phyloP scores from a whole-genome alignment of 768 basidiomycete genomes.

The Phanerochaete sordida region DNA sequence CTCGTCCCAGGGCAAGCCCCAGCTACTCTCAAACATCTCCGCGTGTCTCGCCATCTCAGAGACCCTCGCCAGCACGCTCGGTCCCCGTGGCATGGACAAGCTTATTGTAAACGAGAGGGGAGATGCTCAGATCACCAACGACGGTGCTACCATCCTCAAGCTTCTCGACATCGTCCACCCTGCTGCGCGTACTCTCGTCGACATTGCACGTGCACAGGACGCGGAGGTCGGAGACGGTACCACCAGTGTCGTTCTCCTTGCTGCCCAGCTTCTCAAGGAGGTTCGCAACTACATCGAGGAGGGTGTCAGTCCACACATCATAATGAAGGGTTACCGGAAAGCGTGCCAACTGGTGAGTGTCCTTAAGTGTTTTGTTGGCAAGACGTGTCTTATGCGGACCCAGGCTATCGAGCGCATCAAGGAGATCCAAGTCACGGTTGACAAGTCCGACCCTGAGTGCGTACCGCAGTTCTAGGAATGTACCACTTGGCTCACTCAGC shows the following conservation, averaged over 20 bases:
- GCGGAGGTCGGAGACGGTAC: slow-evolving; percentile 99
- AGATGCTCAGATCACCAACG: slow-evolving; percentile 98
- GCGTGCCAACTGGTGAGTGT: slow-evolving; percentile 77
- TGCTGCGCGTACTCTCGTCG: slow-evolving; percentile 95
- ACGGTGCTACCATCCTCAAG: slow-evolving; percentile 98
- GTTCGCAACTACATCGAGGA: slow-evolving; percentile 91
- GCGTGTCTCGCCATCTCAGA: slow-evolving; percentile 93
- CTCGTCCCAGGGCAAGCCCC: slow-evolving; percentile 89
- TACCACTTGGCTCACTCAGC: neutral
- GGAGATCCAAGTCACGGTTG: slow-evolving; percentile 84
- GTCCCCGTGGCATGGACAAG: slow-evolving; percentile 99
- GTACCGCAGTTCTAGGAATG: slow-evolving; percentile 25
- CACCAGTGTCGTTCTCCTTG: slow-evolving; percentile 91
- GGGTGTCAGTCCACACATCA: slow-evolving; percentile 94
- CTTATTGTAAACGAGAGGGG: slow-evolving; percentile 92
- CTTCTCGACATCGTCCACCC: slow-evolving; percentile 97
- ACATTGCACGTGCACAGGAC: slow-evolving; percentile 97
- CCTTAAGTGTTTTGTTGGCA: neutral
- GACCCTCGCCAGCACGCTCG: slow-evolving; percentile 92
- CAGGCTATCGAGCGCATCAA: slow-evolving; percentile 86
- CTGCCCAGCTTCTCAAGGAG: slow-evolving; percentile 93
- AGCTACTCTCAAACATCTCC: slow-evolving; percentile 92
- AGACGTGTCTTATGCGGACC: slow-evolving; percentile 8
- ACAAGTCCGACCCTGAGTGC: slow-evolving; percentile 88
- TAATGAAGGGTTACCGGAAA: slow-evolving; percentile 93